A percentile compares a stretch with the other conserved stretches of the same genome.
These are phyloP conservation scores for Apiospora malaysiana DNA, from an alignment of 2,329 filamentous ascomycete species.

Conservation along the genomic window DNA sequence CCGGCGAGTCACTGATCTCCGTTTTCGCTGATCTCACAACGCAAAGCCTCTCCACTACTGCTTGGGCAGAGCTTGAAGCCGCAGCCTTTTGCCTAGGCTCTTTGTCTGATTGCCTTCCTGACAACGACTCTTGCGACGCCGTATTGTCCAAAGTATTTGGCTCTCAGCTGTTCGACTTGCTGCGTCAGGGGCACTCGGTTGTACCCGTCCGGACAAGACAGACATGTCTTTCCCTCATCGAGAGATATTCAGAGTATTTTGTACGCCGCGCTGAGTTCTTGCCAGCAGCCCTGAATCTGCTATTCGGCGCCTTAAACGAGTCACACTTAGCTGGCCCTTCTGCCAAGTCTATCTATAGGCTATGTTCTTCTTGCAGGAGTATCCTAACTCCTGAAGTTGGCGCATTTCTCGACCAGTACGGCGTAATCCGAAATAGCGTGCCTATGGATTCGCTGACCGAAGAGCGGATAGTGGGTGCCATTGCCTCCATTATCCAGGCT, in stretches of 20 bases:
- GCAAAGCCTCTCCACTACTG: slow-evolving; percentile 52
- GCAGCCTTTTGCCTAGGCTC: slow-evolving; percentile 68
- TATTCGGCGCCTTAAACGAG: slow-evolving; percentile 73
- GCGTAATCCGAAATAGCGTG: slow-evolving; percentile 62
- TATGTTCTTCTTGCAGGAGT: slow-evolving; percentile 77
- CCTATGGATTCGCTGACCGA: slow-evolving; percentile 72
- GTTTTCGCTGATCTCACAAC: slow-evolving; percentile 63
- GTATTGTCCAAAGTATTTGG: slow-evolving; percentile 67
- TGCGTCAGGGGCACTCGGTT: slow-evolving; percentile 53
- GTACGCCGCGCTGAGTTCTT: slow-evolving; percentile 71
- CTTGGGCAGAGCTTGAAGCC: slow-evolving; percentile 67
- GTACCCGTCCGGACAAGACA: slow-evolving; percentile 70
- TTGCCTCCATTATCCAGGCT: slow-evolving; percentile 78
- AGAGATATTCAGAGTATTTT: slow-evolving; percentile 79
- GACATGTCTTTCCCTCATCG: slow-evolving; percentile 72
- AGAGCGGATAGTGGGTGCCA: slow-evolving; percentile 75
- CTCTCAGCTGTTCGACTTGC: slow-evolving; percentile 61
- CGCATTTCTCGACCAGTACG: slow-evolving; percentile 75
- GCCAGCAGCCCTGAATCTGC: slow-evolving; percentile 72
- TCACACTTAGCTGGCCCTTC: slow-evolving; percentile 68
- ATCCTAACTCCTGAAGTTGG: slow-evolving; percentile 70
- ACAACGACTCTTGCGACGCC: slow-evolving; percentile 62
- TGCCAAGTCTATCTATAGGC: slow-evolving; percentile 74
- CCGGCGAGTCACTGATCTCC: slow-evolving; percentile 60
- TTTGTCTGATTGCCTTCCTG: slow-evolving; percentile 69